Conservation (phyloP, 176 grass and related monocot genomes). For the Zea luxurians region DNA sequence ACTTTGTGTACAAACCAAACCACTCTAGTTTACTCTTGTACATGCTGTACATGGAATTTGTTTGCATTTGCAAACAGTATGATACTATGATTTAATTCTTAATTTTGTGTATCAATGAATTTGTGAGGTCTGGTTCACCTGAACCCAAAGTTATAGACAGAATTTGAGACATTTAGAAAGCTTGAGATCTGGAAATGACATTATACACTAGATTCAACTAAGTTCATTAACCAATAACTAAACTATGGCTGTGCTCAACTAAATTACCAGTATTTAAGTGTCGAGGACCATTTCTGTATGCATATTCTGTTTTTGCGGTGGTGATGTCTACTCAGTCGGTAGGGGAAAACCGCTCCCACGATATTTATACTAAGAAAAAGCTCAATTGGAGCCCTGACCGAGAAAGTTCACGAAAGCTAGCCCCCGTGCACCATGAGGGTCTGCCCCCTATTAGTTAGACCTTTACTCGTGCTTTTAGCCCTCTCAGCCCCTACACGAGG, state of each 20-base stretch:
- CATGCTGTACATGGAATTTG: neutral
- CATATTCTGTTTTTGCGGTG: neutral
- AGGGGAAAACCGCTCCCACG: no score
- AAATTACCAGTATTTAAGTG: constrained; percentile 17
- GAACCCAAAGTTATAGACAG: neutral
- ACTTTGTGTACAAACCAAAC: constrained; percentile 6
- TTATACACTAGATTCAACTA: neutral
- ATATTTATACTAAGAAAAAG: no score
- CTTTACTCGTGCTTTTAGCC: no score
- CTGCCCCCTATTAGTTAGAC: no score
- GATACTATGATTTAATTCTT: neutral
- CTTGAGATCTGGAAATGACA: neutral
- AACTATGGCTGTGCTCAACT: neutral
- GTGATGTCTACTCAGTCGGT: neutral
- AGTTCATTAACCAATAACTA: neutral
- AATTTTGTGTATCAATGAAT: neutral
- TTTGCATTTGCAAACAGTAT: neutral
- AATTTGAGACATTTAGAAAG: neutral
- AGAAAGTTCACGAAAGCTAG: no score
- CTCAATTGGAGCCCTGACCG: no score
- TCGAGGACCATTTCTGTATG: neutral
- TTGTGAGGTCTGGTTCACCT: constrained; percentile 10
- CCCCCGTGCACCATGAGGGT: no score
- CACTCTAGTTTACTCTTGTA: neutral
- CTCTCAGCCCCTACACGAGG: no score